Percentiles rank a stretch among this genome's conserved stretches.
Conservation (phyloP, 176 grass and related monocot genomes). For the Canna indica region DNA sequence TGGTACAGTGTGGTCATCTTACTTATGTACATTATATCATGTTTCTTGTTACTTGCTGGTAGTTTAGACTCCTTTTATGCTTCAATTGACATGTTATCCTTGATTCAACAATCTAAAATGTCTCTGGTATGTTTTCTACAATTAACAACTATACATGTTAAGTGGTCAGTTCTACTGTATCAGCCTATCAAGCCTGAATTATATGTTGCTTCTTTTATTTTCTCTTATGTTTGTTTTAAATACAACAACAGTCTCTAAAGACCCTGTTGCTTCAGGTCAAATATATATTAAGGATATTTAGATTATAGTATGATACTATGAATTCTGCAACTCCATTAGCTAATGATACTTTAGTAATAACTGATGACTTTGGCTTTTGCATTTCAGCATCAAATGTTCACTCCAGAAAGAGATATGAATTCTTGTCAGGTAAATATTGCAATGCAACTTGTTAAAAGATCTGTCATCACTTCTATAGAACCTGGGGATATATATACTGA, state of each 20-base stretch:
- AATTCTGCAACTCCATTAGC: neutral
- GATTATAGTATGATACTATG: neutral
- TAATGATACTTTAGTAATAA: neutral
- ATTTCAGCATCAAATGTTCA: slow-evolving; percentile 57
- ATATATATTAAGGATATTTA: too few relatives aligned
- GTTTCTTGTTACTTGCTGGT: too few relatives aligned
- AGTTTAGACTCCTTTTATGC: too few relatives aligned
- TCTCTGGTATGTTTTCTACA: too few relatives aligned
- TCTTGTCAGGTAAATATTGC: slow-evolving; percentile 57
- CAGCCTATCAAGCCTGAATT: neutral
- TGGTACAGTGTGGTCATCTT: too few relatives aligned
- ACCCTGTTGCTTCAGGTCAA: too few relatives aligned
- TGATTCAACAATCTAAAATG: too few relatives aligned
- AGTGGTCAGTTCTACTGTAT: too few relatives aligned
- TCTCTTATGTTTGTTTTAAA: neutral
- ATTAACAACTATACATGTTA: too few relatives aligned
- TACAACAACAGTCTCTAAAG: too few relatives aligned
- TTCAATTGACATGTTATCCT: too few relatives aligned
- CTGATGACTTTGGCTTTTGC: neutral
- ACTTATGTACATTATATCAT: too few relatives aligned
- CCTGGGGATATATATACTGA: neutral
- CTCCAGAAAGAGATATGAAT: slow-evolving; percentile 50
- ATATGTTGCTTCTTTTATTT: neutral
- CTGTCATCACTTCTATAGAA: neutral
- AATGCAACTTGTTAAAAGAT: neutral